phyloP scores from a whole-genome alignment of 257 asterid species.

The Nicotiana sylvestris region DNA sequence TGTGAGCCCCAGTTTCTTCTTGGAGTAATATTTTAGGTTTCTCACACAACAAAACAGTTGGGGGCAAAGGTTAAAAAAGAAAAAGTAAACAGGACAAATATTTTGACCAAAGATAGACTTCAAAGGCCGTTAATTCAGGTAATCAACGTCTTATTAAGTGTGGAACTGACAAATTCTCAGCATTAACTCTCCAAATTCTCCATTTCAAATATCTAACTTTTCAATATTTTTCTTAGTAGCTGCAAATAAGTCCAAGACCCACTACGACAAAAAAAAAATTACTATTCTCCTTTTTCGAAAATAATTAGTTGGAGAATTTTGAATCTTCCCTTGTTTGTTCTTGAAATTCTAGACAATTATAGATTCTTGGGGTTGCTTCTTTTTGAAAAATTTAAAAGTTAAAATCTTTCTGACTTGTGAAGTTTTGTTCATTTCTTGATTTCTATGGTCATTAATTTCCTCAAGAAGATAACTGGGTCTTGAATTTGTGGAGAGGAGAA shows the following conservation, averaged over 20 bases:
- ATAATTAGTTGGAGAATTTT: neutral
- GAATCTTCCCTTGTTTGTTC: constrained; percentile 24
- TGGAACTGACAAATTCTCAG: neutral
- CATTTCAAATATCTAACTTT: neutral
- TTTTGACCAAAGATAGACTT: neutral
- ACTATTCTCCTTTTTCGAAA: neutral
- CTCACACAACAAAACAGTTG: neutral
- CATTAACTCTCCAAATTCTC: neutral
- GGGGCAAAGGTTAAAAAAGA: neutral
- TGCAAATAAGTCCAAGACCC: constrained; percentile 6
- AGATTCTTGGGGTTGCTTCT: neutral
- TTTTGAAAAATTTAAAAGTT: neutral
- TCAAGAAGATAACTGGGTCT: neutral
- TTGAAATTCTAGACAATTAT: constrained; percentile 16
- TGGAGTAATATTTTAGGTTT: neutral
- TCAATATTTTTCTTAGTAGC: neutral
- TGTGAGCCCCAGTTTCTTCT: neutral
- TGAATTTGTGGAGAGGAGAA: neutral
- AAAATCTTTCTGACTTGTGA: neutral
- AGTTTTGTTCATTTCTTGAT: neutral
- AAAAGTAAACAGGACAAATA: neutral
- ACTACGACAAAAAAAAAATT: neutral
- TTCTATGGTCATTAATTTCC: neutral
- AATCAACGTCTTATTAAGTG: constrained; percentile 9
- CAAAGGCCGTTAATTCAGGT: constrained; percentile 31